Evolutionary conservation across 140 eudicot species (phyloP).

Genomic region (Stevia rebaudiana): DNA sequence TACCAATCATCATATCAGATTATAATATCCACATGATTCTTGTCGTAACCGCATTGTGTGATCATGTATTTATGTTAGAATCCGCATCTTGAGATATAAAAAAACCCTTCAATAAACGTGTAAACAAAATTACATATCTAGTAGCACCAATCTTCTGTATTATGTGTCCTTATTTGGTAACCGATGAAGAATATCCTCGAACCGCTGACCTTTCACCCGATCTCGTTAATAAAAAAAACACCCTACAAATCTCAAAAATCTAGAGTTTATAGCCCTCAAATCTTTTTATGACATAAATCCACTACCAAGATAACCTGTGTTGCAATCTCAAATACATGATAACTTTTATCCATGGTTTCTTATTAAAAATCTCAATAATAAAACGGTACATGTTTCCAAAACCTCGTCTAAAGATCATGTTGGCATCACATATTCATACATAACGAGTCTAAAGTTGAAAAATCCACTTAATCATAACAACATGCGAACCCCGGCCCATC

Average conservation of each 20-base stretch:
- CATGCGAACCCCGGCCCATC: constrained; percentile 22
- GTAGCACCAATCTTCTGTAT: constrained; percentile 6
- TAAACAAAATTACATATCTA: not conserved
- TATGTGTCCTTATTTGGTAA: not conserved
- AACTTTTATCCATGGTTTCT: constrained; percentile 31
- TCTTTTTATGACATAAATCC: constrained; percentile 26
- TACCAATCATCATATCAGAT: not conserved
- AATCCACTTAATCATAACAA: constrained; percentile 30
- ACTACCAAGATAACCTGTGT: constrained; percentile 17
- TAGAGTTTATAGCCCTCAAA: constrained; percentile 9
- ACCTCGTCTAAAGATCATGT: constrained; percentile 18
- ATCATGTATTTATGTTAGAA: not conserved
- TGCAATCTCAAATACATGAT: constrained; percentile 27
- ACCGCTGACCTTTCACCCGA: constrained; percentile 7
- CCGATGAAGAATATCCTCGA: not conserved
- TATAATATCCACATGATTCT: not conserved
- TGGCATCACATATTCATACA: constrained; percentile 32
- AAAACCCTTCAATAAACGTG: not conserved
- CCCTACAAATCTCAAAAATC: constrained; percentile 8
- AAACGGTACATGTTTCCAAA: constrained; percentile 28
- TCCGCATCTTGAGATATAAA: not conserved
- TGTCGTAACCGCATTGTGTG: not conserved
- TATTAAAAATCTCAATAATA: constrained; percentile 30
- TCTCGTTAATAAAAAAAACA: constrained; percentile 5
- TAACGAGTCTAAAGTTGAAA: constrained; percentile 30